A percentile compares a stretch with the other conserved stretches of the same genome.
phyloP scores from a whole-genome alignment of 768 basidiomycete genomes.

The Amanita phalloides region DNA sequence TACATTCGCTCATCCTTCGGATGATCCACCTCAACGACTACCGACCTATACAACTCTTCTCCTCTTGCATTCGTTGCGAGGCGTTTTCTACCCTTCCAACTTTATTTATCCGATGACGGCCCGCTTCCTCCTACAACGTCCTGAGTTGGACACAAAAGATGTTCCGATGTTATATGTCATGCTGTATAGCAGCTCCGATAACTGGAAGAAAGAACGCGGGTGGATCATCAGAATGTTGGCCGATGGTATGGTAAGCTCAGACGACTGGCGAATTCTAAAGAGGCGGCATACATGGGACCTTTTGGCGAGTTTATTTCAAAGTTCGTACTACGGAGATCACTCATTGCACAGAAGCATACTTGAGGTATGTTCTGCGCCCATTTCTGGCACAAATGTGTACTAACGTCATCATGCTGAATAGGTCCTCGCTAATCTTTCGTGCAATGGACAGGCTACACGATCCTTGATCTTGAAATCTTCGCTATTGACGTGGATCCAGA shows the following conservation, averaged over 20 bases:
- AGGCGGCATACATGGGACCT: conserved; percentile 85
- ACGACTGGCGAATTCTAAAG: conserved; percentile 77
- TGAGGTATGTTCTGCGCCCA: conserved; percentile 37
- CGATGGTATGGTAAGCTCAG: conserved; percentile 64
- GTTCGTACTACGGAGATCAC: conserved; percentile 39
- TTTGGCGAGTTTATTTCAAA: conserved; percentile 72
- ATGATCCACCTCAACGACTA: conserved; percentile 38
- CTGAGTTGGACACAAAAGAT: conserved; percentile 67
- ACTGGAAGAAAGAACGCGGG: conserved; percentile 79
- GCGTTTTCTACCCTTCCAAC: conserved; percentile 78
- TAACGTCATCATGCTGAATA: conserved; percentile 15
- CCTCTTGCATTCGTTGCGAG: conserved; percentile 71
- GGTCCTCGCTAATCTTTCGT: conserved; percentile 70
- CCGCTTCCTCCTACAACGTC: conserved; percentile 84
- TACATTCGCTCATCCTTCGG: conserved; percentile 30
- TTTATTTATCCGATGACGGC: conserved; percentile 83
- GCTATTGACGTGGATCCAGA: conserved; percentile 75
- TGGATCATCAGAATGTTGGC: conserved; percentile 83
- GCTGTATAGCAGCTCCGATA: conserved; percentile 71
- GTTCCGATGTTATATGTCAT: conserved; percentile 88
- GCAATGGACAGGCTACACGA: conserved; percentile 54
- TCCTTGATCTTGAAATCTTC: conserved; percentile 65
- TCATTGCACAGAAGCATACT: conserved; percentile 47
- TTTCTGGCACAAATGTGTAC: neutral
- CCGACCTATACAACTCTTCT: conserved; percentile 76